Conservation (phyloP, 805 yeast species). For the Candida taoyuanica region DNA sequence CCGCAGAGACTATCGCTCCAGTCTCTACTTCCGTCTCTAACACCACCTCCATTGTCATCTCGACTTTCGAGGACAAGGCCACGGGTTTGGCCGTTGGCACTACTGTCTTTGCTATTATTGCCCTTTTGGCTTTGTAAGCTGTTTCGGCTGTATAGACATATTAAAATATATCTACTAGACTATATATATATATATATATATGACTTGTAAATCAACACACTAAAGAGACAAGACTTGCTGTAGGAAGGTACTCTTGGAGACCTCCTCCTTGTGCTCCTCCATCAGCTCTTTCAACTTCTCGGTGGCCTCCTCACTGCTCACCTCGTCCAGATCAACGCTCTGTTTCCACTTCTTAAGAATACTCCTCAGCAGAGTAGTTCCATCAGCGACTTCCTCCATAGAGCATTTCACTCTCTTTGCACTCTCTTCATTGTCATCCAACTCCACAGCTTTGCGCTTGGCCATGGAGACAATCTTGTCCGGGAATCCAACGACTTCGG, state of each 20-base stretch:
- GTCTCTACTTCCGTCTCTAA: background rate
- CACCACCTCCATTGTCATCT: constrained; percentile 1
- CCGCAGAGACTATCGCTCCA: background rate
- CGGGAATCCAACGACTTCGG: constrained; percentile 93
- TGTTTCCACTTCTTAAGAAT: constrained; percentile 37
- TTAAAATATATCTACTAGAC: too few relatives aligned
- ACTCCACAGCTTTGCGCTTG: constrained; percentile 86
- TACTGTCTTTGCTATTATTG: constrained; percentile 4
- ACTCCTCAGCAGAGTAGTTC: constrained; percentile 44
- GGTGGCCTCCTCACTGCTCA: constrained; percentile 36
- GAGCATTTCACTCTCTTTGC: constrained; percentile 46
- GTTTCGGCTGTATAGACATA: background rate
- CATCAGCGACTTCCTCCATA: constrained; percentile 47
- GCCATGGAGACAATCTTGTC: constrained; percentile 90
- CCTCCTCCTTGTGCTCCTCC: constrained; percentile 24
- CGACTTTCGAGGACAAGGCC: constrained; percentile 10
- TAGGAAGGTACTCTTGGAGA: constrained; percentile 37
- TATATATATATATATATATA: too few relatives aligned
- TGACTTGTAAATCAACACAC: constrained; percentile 14
- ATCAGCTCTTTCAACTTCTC: constrained; percentile 34
- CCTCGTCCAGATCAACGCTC: constrained; percentile 15
- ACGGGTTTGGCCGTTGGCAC: constrained; percentile 4
- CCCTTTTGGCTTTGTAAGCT: constrained; percentile 1
- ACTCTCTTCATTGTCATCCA: constrained; percentile 40
- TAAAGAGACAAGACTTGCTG: constrained; percentile 35